A percentile compares a stretch with the other conserved stretches of the same genome.
phyloP scores from a whole-genome alignment of 164 flowering plant genomes.

The Kingdonia uniflora region DNA sequence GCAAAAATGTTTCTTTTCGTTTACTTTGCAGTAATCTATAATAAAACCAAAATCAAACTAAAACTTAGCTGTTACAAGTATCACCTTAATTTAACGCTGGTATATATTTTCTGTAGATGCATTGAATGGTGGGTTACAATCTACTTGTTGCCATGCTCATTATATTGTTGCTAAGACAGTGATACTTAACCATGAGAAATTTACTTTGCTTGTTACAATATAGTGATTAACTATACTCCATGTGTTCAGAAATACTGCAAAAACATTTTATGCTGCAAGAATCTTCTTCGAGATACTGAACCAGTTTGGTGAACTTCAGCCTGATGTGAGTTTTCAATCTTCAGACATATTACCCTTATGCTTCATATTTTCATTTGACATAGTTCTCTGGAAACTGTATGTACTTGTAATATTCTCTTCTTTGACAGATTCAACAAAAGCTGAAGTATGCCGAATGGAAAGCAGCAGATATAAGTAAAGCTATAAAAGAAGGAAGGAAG shows the following conservation, averaged over 20 bases:
- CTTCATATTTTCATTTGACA: neutral
- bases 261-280: constrained; percentile 98
- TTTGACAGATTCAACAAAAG: constrained; percentile 79
- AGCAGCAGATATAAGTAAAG: constrained; percentile 97
- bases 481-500: constrained; percentile 90
- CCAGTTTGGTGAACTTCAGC: constrained; percentile 86
- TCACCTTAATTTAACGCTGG: no score
- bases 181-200: no score
- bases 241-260: constrained; percentile 76
- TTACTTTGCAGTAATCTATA: no score
- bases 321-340: constrained; percentile 60
- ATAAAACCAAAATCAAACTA: no score
- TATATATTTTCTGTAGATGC: no score
- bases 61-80: no score
- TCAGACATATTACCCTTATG: neutral
- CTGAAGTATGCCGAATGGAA: constrained; percentile 99
- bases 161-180: no score
- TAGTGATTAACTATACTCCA: neutral
- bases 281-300: constrained; percentile 90
- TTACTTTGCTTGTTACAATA: neutral
- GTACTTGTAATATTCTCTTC: neutral
- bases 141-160: no score
- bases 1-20: no score
- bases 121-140: no score
- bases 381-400: neutral